phyloP scores from a whole-genome alignment of 495 filamentous ascomycete species.

The Aspergillus panamensis region DNA sequence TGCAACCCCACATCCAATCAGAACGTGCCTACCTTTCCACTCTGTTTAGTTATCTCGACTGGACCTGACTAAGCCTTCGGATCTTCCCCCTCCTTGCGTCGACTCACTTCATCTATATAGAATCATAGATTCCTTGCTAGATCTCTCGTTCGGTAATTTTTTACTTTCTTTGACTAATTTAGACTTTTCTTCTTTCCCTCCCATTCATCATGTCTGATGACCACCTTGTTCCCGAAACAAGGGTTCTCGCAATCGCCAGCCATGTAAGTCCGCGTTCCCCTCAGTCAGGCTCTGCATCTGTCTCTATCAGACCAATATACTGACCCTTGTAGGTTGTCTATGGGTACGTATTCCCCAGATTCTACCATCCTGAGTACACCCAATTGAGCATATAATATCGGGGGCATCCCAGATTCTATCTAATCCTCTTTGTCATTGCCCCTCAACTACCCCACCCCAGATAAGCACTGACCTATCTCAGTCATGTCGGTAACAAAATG shows the following conservation, averaged over 20 bases:
- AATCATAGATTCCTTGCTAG: not conserved
- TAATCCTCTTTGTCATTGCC: not conserved
- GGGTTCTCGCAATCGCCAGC: constrained; percentile 90
- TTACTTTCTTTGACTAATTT: not conserved
- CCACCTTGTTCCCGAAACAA: constrained; percentile 69
- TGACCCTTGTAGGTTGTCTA: constrained; percentile 62
- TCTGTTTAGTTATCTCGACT: too few relatives aligned
- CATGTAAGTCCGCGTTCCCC: constrained; percentile 66
- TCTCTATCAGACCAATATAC: constrained; percentile 14
- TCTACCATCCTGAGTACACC: not conserved
- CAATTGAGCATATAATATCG: not conserved
- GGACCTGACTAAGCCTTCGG: too few relatives aligned
- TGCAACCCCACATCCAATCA: too few relatives aligned
- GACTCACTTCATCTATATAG: not conserved
- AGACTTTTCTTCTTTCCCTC: not conserved
- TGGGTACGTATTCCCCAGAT: constrained; percentile 52
- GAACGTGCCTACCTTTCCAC: too few relatives aligned
- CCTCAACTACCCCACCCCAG: not conserved
- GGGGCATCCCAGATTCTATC: not conserved
- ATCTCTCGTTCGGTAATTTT: not conserved
- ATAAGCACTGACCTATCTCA: constrained; percentile 33
- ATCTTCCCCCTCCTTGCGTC: not conserved
- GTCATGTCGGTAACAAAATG: constrained; percentile 96
- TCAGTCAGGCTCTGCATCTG: not conserved
- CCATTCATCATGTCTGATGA: constrained; percentile 32